Conservation (phyloP, 1,284 basidiomycete species). For the Cryptococcus sp. region DNA sequence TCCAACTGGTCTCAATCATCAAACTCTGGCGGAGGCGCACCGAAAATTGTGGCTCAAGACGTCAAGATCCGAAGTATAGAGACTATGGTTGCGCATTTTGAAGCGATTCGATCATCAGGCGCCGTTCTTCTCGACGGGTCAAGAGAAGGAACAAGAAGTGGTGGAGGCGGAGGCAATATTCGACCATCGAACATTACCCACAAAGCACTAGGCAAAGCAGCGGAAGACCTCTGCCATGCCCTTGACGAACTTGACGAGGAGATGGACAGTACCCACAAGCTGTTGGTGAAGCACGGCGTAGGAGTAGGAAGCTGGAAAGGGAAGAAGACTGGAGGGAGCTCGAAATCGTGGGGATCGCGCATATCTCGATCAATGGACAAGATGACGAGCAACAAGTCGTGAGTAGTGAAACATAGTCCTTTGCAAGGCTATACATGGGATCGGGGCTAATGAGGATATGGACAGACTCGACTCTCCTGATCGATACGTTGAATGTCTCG, state of each 20-base stretch:
- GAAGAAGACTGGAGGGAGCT: constrained; percentile 68
- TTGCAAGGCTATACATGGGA: constrained; percentile 6
- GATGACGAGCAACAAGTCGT: constrained; percentile 89
- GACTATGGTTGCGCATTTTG: constrained; percentile 29
- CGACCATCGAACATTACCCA: no score
- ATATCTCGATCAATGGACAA: constrained; percentile 82
- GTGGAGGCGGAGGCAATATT: constrained; percentile 58
- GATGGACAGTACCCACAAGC: constrained; percentile 80
- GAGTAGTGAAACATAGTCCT: constrained; percentile 42
- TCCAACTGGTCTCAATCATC: constrained; percentile 17
- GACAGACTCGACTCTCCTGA: constrained; percentile 83
- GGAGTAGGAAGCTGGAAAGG: constrained; percentile 62
- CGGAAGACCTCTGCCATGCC: constrained; percentile 58
- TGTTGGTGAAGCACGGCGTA: constrained; percentile 86
- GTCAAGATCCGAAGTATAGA: constrained; percentile 38
- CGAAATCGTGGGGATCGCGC: constrained; percentile 70
- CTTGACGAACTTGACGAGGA: constrained; percentile 77
- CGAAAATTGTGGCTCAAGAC: constrained; percentile 37
- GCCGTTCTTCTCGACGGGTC: constrained; percentile 57
- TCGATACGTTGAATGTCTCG: constrained; percentile 77
- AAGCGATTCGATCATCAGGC: constrained; percentile 45
- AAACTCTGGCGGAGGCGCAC: neutral
- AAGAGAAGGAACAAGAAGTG: neutral
- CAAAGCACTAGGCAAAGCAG: constrained; percentile 63
- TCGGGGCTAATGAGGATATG: constrained; percentile 1